These are phyloP conservation scores for Plasmodium cynomolgi DNA, from an alignment of 169 alveolate species.

Conservation along the genomic window DNA sequence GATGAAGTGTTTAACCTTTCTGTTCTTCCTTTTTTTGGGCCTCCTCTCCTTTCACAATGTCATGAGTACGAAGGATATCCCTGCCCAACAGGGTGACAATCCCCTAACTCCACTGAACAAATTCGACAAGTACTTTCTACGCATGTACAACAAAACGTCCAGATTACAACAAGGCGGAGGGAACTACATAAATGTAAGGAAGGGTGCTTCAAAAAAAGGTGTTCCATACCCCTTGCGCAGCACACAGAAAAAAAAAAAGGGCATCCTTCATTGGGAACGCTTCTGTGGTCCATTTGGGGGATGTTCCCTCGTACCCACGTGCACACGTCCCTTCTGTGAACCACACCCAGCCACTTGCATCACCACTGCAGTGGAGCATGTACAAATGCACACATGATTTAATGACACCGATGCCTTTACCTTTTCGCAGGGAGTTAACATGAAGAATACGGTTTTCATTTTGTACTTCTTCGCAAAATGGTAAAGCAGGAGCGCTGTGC, in stretches of 20 bases:
- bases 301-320: background rate
- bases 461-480: slow-evolving; percentile 68
- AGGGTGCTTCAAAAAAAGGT: background rate
- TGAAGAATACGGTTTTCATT: slow-evolving; percentile 22
- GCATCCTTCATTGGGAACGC: background rate
- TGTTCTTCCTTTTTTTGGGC: background rate
- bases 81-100: background rate
- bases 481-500: slow-evolving; percentile 8
- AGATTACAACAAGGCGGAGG: slow-evolving; percentile 33
- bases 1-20: slow-evolving; percentile 28
- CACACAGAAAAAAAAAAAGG: background rate
- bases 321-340: background rate
- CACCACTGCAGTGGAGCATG: background rate
- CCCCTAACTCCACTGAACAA: slow-evolving; percentile 52
- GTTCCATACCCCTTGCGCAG: background rate
- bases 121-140: slow-evolving; percentile 50
- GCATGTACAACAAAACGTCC: slow-evolving; percentile 14
- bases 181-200: slow-evolving; percentile 41
- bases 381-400: background rate
- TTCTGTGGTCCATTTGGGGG: background rate
- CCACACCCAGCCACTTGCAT: background rate
- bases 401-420: background rate
- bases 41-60: slow-evolving; percentile 18
- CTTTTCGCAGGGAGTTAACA: slow-evolving; percentile 20
- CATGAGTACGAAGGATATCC: background rate